Evolutionary conservation across 768 basidiomycete genomes (phyloP).

Genomic region (Naematelia encephala): DNA sequence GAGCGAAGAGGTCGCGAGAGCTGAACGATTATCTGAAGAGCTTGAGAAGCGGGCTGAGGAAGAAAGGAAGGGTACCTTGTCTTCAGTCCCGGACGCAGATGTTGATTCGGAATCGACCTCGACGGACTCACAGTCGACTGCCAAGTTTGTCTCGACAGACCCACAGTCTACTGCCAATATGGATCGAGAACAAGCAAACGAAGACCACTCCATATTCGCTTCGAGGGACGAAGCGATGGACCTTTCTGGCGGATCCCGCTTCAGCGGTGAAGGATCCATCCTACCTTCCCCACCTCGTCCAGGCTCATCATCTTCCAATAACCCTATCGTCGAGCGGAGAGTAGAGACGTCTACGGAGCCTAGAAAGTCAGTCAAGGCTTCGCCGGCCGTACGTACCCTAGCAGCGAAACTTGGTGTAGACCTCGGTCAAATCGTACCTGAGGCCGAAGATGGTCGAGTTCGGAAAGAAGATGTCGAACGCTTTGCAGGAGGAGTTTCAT

Average conservation of each 20-base stretch:
- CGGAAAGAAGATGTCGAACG: conserved; percentile 27
- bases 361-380: conserved; percentile 24
- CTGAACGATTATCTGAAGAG: neutral
- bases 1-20: conserved; percentile 5
- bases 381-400: conserved; percentile 38
- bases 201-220: conserved; percentile 2
- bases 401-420: conserved; percentile 32
- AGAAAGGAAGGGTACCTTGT: too few species aligned
- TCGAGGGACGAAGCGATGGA: conserved; percentile 16
- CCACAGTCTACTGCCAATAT: too few species aligned
- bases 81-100: too few species aligned
- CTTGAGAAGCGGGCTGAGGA: neutral
- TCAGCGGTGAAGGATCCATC: conserved; percentile 38
- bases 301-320: neutral
- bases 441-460: conserved; percentile 35
- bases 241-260: conserved; percentile 11
- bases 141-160: too few species aligned
- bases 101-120: too few species aligned
- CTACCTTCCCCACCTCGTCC: conserved; percentile 21
- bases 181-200: neutral
- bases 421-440: conserved; percentile 18
- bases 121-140: too few species aligned
- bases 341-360: neutral
- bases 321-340: neutral
- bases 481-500: neutral